Percentiles rank a stretch among this genome's conserved stretches.
These are phyloP conservation scores for Rhododendron vialii DNA, from an alignment of 148 eudicot genomes.

Conservation along the genomic window DNA sequence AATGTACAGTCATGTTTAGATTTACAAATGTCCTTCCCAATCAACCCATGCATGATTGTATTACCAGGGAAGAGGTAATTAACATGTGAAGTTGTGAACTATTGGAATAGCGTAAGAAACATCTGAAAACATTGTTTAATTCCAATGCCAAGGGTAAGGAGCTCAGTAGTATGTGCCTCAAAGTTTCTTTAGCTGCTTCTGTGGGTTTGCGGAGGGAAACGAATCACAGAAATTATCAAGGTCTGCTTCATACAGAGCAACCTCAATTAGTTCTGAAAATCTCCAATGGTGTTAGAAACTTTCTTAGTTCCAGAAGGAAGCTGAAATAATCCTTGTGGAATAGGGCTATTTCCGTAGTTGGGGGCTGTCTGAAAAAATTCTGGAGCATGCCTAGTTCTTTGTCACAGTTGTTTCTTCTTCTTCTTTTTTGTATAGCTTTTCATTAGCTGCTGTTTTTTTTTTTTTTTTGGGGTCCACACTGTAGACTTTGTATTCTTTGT, in stretches of 20 bases:
- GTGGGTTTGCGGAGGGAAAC: background rate
- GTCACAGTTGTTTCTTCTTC: background rate
- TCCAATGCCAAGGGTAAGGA: background rate
- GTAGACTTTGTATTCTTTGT: background rate
- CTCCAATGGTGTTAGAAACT: background rate
- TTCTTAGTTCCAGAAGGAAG: no score
- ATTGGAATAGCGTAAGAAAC: background rate
- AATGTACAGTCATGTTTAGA: background rate
- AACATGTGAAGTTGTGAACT: background rate
- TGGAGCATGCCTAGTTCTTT: background rate
- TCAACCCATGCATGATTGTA: background rate
- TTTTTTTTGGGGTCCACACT: no score
- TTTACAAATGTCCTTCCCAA: background rate
- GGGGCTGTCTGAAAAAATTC: background rate
- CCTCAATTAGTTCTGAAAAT: background rate
- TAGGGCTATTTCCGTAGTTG: background rate
- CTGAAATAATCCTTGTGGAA: no score
- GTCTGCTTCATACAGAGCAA: background rate
- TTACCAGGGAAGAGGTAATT: background rate
- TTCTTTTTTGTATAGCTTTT: no score
- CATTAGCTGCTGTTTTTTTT: background rate
- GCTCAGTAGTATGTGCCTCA: background rate
- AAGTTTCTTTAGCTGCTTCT: background rate
- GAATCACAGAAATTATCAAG: background rate
- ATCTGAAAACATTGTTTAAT: background rate